Conservation (phyloP, 73 alveolate genomes). For the Urostyla sp. region DNA sequence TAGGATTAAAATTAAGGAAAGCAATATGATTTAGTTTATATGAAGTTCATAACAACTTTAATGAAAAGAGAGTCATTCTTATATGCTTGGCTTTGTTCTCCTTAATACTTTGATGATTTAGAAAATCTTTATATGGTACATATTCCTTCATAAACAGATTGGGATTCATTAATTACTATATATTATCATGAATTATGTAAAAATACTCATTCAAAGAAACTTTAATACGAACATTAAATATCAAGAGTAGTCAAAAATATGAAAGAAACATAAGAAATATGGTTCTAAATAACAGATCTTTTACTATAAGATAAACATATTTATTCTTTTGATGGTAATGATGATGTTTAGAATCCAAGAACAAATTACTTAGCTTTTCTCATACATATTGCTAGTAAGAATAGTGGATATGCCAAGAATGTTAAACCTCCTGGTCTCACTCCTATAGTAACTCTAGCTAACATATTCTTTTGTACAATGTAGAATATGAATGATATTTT, state of each 20-base stretch:
- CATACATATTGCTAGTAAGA: slow-evolving; percentile 24
- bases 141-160: slow-evolving; percentile 9
- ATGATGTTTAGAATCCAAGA: slow-evolving; percentile 17
- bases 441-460: slow-evolving; percentile 12
- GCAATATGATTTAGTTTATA: slow-evolving; percentile 14
- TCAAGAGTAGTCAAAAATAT: background rate
- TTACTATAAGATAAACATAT: background rate
- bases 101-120: slow-evolving; percentile 1
- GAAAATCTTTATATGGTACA: slow-evolving; percentile 32
- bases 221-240: background rate
- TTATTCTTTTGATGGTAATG: background rate
- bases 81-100: slow-evolving; percentile 51
- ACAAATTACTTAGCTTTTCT: background rate
- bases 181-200: slow-evolving; percentile 19
- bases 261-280: background rate
- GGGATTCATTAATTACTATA: background rate
- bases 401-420: slow-evolving; percentile 19
- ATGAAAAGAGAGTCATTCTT: slow-evolving; percentile 32
- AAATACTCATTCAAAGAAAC: background rate
- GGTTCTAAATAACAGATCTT: slow-evolving; percentile 29
- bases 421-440: slow-evolving; percentile 49
- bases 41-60: slow-evolving; percentile 3
- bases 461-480: slow-evolving; percentile 27
- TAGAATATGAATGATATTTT: slow-evolving; percentile 24
- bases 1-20: background rate